Percentiles rank a stretch among this genome's conserved stretches.
Conservation (phyloP, 2,329 filamentous ascomycete species). For the Calonectria naviculata region DNA sequence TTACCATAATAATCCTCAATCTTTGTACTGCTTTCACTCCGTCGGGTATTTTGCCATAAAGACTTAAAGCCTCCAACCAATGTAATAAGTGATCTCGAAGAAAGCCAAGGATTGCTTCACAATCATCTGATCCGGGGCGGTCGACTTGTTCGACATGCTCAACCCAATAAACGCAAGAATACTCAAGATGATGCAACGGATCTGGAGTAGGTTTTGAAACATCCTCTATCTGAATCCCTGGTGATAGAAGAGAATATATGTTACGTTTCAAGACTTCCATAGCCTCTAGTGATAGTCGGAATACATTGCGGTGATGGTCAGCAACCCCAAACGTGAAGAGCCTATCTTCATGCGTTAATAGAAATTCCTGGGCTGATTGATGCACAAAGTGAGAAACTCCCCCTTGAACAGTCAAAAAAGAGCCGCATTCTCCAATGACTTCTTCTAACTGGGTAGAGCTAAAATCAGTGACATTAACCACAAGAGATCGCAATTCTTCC, state of each 20-base stretch:
- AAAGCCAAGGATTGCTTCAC: too few species aligned
- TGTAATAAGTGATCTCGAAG: not conserved
- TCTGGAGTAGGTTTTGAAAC: slow-evolving; percentile 21
- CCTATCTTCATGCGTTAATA: slow-evolving; percentile 41
- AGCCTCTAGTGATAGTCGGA: slow-evolving; percentile 49
- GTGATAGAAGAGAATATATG: slow-evolving; percentile 44
- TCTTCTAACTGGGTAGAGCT: slow-evolving; percentile 34
- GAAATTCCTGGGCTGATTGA: slow-evolving; percentile 56
- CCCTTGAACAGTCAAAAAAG: slow-evolving; percentile 49
- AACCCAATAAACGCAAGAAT: slow-evolving; percentile 36
- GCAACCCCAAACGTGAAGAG: slow-evolving; percentile 44
- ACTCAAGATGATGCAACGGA: slow-evolving; percentile 23
- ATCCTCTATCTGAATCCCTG: slow-evolving; percentile 22
- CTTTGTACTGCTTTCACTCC: not conserved
- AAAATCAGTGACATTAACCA: slow-evolving; percentile 19
- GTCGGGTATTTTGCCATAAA: not conserved
- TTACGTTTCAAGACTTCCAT: slow-evolving; percentile 44
- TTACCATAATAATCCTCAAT: not conserved
- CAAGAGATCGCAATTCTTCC: slow-evolving; percentile 44
- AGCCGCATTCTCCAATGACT: slow-evolving; percentile 49
- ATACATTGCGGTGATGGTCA: slow-evolving; percentile 46
- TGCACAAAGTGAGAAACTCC: slow-evolving; percentile 50
- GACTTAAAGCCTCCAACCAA: not conserved
- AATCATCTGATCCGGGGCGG: too few species aligned
- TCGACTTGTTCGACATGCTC: slow-evolving; percentile 18